Base-by-base conservation (phyloP, 1,139 yeast genomes). In the Blastobotrys raffinosifermentans region DNA sequence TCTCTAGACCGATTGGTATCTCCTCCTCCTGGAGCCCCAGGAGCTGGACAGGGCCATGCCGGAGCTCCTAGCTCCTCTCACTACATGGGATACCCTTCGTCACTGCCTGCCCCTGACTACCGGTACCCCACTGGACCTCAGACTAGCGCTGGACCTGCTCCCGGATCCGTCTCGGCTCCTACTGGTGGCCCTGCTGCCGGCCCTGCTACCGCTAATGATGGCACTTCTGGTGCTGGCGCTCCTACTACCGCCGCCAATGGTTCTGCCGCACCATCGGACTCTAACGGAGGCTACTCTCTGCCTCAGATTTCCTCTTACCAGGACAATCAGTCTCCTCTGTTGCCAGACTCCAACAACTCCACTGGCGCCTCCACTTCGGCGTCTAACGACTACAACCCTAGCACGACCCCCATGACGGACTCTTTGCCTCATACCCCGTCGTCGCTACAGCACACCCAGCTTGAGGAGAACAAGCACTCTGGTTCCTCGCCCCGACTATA, bases 381-480 rank as follows among this genome's bases (percentile, higher is more conserved):
- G 18, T 27, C 35, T 19, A n/a, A n/a, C n/a, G 47, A 43, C 18
- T 43, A 41, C 18, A 36, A 39, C 22, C 44, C 45, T 15, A 39
- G 51, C 10, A 35, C 43, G 31, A 48, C 53, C 11, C 52, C 53
- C 5, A 38, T 47, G 35, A 46, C 53, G 9, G 53, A 47, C 33
- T 38, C 45, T 9, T 34, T 45, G 31, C 50, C 52, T 2, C 47
- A 48, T 35, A 47, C 53, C 13, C 50, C 50, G 9, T 34, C 43
- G 16, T 37, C 42, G 4, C 11, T 25, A 6, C 27, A 25, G 15
- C 27, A 8, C 5, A 7, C 27, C 11, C 27, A 25, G 11, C 7
- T 25, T 25, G 27, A 25, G 7, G 27, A 25, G 15, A 25, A 25
- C 14, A 25, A n/a, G n/a, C n/a, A n/a, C n/a, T n/a, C n/a, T n/a